Evolutionary conservation across 768 basidiomycete genomes (phyloP).

Genomic region (Gautieria morchelliformis): DNA sequence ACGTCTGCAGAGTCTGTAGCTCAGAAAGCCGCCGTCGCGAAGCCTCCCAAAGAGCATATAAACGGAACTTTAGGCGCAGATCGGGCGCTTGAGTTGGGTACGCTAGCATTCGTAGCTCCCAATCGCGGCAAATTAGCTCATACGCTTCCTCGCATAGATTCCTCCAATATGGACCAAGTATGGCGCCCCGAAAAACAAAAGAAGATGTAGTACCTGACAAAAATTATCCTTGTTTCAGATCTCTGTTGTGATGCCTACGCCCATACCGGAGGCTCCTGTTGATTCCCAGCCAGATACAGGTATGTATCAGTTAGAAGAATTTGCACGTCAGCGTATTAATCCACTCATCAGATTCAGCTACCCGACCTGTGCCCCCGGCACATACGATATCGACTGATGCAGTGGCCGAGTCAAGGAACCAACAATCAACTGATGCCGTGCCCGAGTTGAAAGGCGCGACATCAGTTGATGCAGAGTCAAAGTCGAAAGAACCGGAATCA

Average conservation of each 20-base stretch:
- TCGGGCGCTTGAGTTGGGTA: conserved; percentile 18
- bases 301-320: background rate
- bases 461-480: too few species aligned
- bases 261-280: background rate
- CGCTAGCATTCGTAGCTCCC: conserved; percentile 30
- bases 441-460: background rate
- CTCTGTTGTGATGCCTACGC: background rate
- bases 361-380: conserved; percentile 2
- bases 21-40: background rate
- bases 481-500: too few species aligned
- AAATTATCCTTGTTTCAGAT: background rate
- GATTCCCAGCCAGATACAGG: background rate
- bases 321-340: background rate
- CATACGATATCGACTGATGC: conserved; percentile 9
- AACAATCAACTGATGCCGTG: background rate
- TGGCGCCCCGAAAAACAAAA: background rate
- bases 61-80: background rate
- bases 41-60: conserved; percentile 6
- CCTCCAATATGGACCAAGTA: conserved; percentile 28
- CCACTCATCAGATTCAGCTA: background rate
- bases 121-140: conserved; percentile 31
- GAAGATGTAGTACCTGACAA: background rate
- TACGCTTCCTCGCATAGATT: conserved; percentile 30
- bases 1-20: conserved; percentile 13
- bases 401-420: background rate